Base-by-base conservation (phyloP, 2,329 filamentous ascomycete species). In the Ascochyta koolunga region DNA sequence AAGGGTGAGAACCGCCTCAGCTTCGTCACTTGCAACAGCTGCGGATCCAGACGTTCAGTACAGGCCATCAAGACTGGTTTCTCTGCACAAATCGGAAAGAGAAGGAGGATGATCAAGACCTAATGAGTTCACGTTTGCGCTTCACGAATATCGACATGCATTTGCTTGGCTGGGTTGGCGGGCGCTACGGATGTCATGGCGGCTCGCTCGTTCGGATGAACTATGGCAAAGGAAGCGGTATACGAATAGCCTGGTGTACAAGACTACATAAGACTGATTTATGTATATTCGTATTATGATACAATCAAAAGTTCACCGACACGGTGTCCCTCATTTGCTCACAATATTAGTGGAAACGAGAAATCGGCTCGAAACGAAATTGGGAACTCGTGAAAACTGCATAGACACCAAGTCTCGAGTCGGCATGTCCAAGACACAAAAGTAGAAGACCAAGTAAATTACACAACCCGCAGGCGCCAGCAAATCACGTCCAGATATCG, bases 61-160 rank as follows among this genome's bases (percentile, higher is more conserved):
- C 91, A 91, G 57, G 93, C 95, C 66, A 99, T 99, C 89, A 99
- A 99, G 88, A 96, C 92, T 59, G 95, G 95, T 92, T 99, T 99
- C 92, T 96, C 93, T 72, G 95, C 95, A 78, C 95, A 98, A 81
- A 90, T 99, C 78, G 95, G 95, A 77, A 97, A 97, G 89, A 89
- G 95, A 85, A 95, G 88, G 84, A 96, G 96, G 86, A 89, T 92
- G 82, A 86, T 91, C 78, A 89, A 56, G 48, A 56, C 84, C 78
- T 96, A 92, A 83, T 51, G 38, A 45, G 35, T 44, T 58, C 43
- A 44, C 43, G 36, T 62, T 62, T 51, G 57, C 46, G 49, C 52
- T 65, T 64, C 43, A 65, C 59, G 54, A 59, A 59, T 50, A 61
- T 65, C 53, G 59, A 53, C 55, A 60, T 61, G 58, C 57, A 62